These are phyloP conservation scores for Metschnikowia lachancei DNA, from an alignment of 805 yeast genomes.

Conservation along the genomic window DNA sequence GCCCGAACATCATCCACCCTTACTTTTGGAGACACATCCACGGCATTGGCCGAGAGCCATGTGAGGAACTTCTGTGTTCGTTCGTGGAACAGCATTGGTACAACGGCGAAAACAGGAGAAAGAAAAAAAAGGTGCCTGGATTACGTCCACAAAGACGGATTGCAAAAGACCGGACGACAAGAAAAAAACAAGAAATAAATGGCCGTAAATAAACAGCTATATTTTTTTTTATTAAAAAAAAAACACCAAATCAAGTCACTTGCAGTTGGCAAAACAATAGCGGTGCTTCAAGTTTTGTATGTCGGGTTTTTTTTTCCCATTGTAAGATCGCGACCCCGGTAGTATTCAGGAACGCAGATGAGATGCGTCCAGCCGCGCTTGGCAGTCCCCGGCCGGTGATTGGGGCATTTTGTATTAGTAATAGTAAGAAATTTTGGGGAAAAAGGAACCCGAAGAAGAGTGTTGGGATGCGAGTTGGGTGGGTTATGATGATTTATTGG, in stretches of 20 bases:
- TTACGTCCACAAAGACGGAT: not conserved
- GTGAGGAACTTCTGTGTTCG: slow-evolving; percentile 23
- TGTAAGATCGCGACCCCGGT: not conserved
- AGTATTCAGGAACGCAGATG: slow-evolving; percentile 2
- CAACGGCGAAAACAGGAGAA: not conserved
- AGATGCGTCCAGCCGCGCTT: slow-evolving; percentile 1
- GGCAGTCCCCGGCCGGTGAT: not conserved
- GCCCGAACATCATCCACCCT: slow-evolving; percentile 57
- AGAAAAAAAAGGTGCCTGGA: not conserved
- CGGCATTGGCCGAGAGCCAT: slow-evolving; percentile 36
- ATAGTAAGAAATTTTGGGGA: no score
- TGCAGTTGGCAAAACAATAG: not conserved
- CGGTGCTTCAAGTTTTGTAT: not conserved
- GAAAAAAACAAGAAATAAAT: not conserved
- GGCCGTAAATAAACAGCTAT: no score
- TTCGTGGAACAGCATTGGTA: slow-evolving; percentile 8
- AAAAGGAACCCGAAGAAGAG: no score
- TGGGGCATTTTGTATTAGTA: not conserved
- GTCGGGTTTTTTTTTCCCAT: not conserved
- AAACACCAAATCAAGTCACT: not conserved
- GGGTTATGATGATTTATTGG: no score
- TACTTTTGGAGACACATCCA: slow-evolving; percentile 54
- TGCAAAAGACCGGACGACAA: not conserved
- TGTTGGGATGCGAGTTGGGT: no score
- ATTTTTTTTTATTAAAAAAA: no score